A percentile compares a stretch with the other conserved stretches of the same genome.
Evolutionary conservation across 441 rosid species (phyloP).

Genomic region (Populus hybrid): DNA sequence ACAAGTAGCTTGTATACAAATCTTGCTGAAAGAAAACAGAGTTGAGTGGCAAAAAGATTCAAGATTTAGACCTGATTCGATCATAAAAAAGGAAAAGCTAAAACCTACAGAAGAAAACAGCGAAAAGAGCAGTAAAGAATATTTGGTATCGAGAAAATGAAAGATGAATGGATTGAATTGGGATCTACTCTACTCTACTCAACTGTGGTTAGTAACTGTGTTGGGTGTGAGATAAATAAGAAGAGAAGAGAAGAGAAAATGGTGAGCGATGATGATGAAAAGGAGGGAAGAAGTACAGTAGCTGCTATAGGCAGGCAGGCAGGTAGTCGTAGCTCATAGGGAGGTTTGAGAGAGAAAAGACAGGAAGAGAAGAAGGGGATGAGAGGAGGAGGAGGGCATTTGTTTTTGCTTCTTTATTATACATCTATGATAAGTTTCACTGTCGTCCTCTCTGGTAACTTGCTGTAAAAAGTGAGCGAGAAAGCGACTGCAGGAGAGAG

Average conservation of each 20-base stretch:
- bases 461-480: slow-evolving; percentile 26
- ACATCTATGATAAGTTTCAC: background rate
- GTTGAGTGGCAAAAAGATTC: background rate
- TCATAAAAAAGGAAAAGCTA: slow-evolving; percentile 1
- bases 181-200: background rate
- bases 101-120: slow-evolving; percentile 9
- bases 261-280: background rate
- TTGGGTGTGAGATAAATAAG: background rate
- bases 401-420: background rate
- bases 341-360: slow-evolving; percentile 19
- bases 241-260: background rate
- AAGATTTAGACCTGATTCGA: background rate
- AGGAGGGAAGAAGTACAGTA: background rate
- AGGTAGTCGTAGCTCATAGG: background rate
- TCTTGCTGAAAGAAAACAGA: background rate
- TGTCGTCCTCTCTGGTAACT: background rate
- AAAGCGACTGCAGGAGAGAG: slow-evolving; percentile 23
- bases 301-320: background rate
- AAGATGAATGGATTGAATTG: background rate
- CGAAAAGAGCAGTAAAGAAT: slow-evolving; percentile 1
- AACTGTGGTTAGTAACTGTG: background rate
- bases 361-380: background rate
- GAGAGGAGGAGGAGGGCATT: slow-evolving; percentile 29
- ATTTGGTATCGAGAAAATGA: slow-evolving; percentile 7
- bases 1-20: background rate